These are phyloP conservation scores for Aspergillus quadricinctus DNA, from an alignment of 2,329 filamentous ascomycete species.

Conservation along the genomic window DNA sequence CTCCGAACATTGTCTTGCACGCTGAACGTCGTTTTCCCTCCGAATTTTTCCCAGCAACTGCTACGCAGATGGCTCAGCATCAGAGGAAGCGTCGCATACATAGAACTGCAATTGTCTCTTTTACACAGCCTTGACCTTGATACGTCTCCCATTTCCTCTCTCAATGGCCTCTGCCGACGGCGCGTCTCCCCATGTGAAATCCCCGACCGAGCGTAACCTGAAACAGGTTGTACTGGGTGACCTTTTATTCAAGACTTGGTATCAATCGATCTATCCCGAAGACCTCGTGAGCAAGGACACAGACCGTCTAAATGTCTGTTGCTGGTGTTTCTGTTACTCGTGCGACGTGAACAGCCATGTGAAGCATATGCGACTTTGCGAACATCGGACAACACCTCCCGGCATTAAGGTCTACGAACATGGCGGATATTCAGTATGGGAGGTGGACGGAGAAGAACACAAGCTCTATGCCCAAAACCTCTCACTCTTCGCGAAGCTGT, in stretches of 20 bases:
- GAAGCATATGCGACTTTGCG: conserved; percentile 48
- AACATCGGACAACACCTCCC: conserved; percentile 52
- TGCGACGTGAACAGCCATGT: conserved; percentile 37
- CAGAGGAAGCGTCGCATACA: neutral
- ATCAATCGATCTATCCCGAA: conserved; percentile 82
- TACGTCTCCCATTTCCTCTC: neutral
- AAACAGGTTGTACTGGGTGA: conserved; percentile 82
- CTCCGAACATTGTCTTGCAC: neutral
- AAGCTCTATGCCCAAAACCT: conserved; percentile 93
- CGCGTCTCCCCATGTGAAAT: conserved; percentile 23
- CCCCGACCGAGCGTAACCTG: conserved; percentile 65
- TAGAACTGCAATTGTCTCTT: neutral
- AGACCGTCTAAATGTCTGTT: conserved; percentile 77
- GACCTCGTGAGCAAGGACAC: conserved; percentile 51
- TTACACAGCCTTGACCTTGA: neutral
- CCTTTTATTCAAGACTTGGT: conserved; percentile 83
- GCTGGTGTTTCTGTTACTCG: conserved; percentile 91
- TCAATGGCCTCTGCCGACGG: conserved; percentile 27
- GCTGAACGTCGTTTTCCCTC: neutral
- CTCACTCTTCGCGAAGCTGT: conserved; percentile 93
- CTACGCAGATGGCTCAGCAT: neutral
- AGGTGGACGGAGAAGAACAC: conserved; percentile 84
- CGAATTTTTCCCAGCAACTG: neutral
- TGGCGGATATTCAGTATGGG: conserved; percentile 80
- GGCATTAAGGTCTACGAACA: conserved; percentile 74